phyloP scores from a whole-genome alignment of 345 rosid genomes.

The Citrus trifoliata region DNA sequence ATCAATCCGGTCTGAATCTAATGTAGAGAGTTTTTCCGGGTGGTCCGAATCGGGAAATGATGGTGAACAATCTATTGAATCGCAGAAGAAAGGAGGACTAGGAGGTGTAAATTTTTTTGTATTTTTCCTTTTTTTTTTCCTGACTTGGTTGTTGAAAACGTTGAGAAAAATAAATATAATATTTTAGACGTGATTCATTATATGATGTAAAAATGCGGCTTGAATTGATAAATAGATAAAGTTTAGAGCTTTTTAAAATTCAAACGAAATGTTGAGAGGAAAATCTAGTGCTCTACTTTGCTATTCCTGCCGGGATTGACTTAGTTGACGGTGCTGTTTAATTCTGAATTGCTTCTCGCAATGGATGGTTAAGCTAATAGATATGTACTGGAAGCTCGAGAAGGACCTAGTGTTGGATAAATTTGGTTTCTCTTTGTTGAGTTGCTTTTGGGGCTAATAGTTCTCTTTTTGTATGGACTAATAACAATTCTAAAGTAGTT shows the following conservation, averaged over 20 bases:
- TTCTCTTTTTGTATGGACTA: conserved; percentile 39
- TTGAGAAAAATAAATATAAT: not conserved
- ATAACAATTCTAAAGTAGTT: conserved; percentile 69
- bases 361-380: not conserved
- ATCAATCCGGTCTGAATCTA: conserved; percentile 37
- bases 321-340: not conserved
- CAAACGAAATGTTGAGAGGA: not conserved
- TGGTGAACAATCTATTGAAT: conserved; percentile 32
- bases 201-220: conserved; percentile 1
- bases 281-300: not conserved
- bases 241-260: not conserved
- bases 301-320: not conserved
- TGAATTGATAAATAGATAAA: not conserved
- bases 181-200: not conserved
- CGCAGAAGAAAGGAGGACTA: conserved; percentile 45
- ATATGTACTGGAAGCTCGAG: not conserved
- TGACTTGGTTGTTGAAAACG: not conserved
- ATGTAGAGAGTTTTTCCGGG: conserved; percentile 53
- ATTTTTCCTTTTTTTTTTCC: not conserved
- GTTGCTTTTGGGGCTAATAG: not conserved
- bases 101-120: conserved; percentile 43
- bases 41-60: conserved; percentile 57
- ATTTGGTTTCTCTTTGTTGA: not conserved
- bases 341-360: not conserved
- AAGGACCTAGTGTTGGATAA: not conserved